Conservation (phyloP, 371 early-diverging fungal species). For the Smittium culicis region DNA sequence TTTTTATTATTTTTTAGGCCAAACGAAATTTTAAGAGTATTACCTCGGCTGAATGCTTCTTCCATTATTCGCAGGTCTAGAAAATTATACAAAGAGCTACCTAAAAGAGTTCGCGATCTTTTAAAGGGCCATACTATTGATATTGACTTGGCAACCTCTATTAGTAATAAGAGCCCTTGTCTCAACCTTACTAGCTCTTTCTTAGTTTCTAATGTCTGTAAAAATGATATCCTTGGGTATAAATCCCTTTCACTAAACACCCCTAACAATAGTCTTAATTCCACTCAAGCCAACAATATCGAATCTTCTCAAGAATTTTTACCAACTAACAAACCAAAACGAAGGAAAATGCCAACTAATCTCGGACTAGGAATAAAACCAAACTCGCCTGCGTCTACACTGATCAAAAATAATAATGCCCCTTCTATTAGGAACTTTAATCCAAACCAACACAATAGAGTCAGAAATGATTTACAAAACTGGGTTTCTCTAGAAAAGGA, state of each 20-base stretch:
- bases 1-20: slow-evolving; percentile 29
- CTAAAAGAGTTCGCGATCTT: neutral
- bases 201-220: neutral
- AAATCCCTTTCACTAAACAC: neutral
- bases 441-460: neutral
- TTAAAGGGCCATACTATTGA: neutral
- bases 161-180: neutral
- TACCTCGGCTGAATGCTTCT: slow-evolving; percentile 62
- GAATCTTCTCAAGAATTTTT: neutral
- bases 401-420: neutral
- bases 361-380: neutral
- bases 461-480: neutral
- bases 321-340: neutral
- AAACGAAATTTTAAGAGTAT: slow-evolving; percentile 56
- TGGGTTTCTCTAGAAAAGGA: too few relatives aligned
- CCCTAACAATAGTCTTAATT: neutral
- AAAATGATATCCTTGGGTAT: neutral
- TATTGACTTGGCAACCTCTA: neutral
- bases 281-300: neutral
- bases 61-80: slow-evolving; percentile 47
- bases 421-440: neutral
- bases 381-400: neutral
- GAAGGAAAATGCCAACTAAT: neutral
- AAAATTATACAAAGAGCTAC: slow-evolving; percentile 31
- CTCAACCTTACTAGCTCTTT: too few relatives aligned